phyloP scores from a whole-genome alignment of 768 basidiomycete genomes.

The Tulasnella calospora region DNA sequence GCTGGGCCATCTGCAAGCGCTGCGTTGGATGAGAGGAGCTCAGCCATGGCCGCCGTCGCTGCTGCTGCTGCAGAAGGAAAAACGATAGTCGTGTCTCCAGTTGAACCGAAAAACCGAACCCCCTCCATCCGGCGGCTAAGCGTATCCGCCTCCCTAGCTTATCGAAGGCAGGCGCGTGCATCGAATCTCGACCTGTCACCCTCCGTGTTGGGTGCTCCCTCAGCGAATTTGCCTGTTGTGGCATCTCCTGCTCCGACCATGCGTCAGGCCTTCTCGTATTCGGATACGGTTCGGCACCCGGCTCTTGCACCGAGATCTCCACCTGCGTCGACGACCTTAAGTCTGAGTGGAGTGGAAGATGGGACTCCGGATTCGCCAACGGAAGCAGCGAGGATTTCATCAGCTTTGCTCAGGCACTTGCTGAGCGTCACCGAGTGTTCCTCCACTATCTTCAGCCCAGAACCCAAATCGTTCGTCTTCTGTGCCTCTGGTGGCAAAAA shows the following conservation, averaged over 20 bases:
- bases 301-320: slow-evolving; percentile 2
- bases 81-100: not conserved
- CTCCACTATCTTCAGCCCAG: not conserved
- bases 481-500: not conserved
- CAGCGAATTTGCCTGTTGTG: not conserved
- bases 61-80: not conserved
- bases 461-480: not conserved
- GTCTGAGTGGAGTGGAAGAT: slow-evolving; percentile 9
- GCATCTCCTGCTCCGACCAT: not conserved
- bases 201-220: not conserved
- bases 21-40: not conserved
- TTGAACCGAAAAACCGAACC: not conserved
- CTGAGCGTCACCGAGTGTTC: slow-evolving; percentile 5
- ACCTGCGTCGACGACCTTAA: slow-evolving; percentile 15
- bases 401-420: slow-evolving; percentile 20
- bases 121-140: not conserved
- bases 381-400: slow-evolving; percentile 19
- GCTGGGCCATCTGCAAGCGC: slow-evolving; percentile 44
- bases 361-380: slow-evolving; percentile 12
- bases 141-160: not conserved
- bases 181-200: not conserved
- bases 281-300: not conserved
- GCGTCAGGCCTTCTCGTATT: not conserved
- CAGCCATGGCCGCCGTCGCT: not conserved
- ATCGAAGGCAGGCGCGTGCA: not conserved